A percentile compares a stretch with the other conserved stretches of the same genome.
Conservation (phyloP, 805 yeast genomes). For the Cyberlindnera meyerae region DNA sequence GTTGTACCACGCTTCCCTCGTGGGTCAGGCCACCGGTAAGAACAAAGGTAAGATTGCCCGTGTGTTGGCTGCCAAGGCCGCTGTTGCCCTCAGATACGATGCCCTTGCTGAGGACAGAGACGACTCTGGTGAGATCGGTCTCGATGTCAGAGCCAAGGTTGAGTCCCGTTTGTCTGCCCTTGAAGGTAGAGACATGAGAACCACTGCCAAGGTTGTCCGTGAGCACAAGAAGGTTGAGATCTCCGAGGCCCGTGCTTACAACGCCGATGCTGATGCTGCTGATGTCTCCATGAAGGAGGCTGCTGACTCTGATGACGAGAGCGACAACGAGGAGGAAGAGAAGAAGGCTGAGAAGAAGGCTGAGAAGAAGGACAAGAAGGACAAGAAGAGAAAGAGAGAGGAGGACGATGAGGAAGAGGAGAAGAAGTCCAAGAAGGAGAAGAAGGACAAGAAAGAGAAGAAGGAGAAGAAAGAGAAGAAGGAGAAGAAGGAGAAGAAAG, state of each 20-base stretch:
- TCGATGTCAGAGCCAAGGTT: slow-evolving; percentile 86
- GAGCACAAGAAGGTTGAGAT: slow-evolving; percentile 84
- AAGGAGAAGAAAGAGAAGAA: slow-evolving; percentile 20
- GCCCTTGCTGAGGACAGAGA: slow-evolving; percentile 96
- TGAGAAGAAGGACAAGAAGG: slow-evolving; percentile 31
- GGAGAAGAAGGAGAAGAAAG: slow-evolving; percentile 17
- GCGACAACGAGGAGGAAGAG: slow-evolving; percentile 35
- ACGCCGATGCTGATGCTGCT: slow-evolving; percentile 82
- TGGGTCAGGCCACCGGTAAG: slow-evolving; percentile 97
- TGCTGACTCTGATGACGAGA: slow-evolving; percentile 35
- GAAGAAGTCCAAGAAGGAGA: slow-evolving; percentile 28
- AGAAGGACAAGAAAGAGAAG: slow-evolving; percentile 25
- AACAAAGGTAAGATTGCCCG: slow-evolving; percentile 99
- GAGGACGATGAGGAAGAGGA: slow-evolving; percentile 20
- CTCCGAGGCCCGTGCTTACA: slow-evolving; percentile 81
- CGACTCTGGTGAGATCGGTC: slow-evolving; percentile 91
- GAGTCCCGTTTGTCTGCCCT: slow-evolving; percentile 91
- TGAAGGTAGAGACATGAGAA: slow-evolving; percentile 95
- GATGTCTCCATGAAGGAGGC: slow-evolving; percentile 26
- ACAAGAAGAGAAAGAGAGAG: slow-evolving; percentile 29
- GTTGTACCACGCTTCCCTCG: slow-evolving; percentile 92
- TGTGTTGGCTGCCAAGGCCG: slow-evolving; percentile 97
- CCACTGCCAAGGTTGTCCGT: slow-evolving; percentile 77
- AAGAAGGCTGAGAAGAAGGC: slow-evolving; percentile 31
- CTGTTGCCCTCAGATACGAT: slow-evolving; percentile 94